Evolutionary conservation across 495 filamentous ascomycete species (phyloP).

Genomic region (Xylaria curta): DNA sequence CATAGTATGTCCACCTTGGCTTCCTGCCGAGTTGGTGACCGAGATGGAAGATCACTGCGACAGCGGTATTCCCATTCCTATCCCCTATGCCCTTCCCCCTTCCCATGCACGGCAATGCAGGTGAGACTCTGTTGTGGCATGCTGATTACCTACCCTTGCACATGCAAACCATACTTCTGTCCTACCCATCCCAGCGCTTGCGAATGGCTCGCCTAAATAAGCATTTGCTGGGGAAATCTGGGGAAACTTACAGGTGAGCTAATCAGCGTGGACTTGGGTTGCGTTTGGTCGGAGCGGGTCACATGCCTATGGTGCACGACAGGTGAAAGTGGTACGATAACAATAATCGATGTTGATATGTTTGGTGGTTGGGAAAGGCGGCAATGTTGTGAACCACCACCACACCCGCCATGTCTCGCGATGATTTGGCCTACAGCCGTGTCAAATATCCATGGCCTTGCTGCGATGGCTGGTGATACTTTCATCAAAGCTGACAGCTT

Average conservation of each 20-base stretch:
- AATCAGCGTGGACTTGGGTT: not conserved
- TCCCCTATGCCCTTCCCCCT: not conserved
- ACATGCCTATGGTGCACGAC: not conserved
- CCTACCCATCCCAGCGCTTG: conserved; percentile 7
- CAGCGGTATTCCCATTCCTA: not conserved
- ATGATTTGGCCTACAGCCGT: not conserved
- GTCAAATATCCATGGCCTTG: not conserved
- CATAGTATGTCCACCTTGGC: conserved; percentile 1
- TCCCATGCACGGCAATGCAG: conserved; percentile 25
- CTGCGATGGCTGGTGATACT: not conserved
- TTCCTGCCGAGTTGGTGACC: conserved; percentile 8
- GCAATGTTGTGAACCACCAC: not conserved
- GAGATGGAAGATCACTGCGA: conserved; percentile 12
- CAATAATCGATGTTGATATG: not conserved
- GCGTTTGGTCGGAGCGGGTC: not conserved
- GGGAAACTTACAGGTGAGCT: conserved; percentile 16
- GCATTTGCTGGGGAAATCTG: conserved; percentile 19
- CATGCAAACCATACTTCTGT: conserved; percentile 36
- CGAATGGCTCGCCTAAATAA: conserved; percentile 28
- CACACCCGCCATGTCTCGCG: not conserved
- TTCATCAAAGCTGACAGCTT: not conserved
- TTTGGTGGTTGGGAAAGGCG: not conserved
- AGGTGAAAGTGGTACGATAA: not conserved
- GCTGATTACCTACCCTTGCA: conserved; percentile 30
- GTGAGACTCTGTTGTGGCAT: conserved; percentile 11